Evolutionary conservation across 1,139 yeast species (phyloP).

Genomic region (Meyerozyma sp.): DNA sequence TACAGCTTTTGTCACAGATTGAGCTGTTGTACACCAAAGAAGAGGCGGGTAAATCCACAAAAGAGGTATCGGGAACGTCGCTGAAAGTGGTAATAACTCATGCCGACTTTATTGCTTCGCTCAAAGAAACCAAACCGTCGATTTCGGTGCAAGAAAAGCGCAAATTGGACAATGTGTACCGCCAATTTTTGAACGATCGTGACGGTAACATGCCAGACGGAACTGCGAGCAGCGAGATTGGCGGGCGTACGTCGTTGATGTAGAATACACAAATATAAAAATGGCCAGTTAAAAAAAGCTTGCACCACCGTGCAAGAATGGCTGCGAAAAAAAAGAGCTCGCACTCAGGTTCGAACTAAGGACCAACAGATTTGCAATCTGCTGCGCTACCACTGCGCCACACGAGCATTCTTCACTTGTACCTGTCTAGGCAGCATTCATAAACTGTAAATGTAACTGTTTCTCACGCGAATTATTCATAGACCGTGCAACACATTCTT

Average conservation of each 20-base stretch:
- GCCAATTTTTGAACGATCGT: slow-evolving; percentile 69
- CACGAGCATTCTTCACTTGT: slow-evolving; percentile 38
- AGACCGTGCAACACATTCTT: background rate
- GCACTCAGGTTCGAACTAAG: slow-evolving; percentile 82
- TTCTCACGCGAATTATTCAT: too few relatives aligned
- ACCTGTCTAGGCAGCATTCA: background rate
- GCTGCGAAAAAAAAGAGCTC: slow-evolving; percentile 39
- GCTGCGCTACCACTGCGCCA: slow-evolving; percentile 94
- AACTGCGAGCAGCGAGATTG: slow-evolving; percentile 72
- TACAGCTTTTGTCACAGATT: slow-evolving; percentile 40
- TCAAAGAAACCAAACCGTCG: slow-evolving; percentile 79
- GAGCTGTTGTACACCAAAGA: slow-evolving; percentile 29
- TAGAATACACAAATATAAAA: slow-evolving; percentile 16
- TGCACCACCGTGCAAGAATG: background rate
- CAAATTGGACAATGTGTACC: slow-evolving; percentile 62
- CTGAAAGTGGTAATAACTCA: slow-evolving; percentile 37
- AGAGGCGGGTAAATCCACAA: slow-evolving; percentile 2
- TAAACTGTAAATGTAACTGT: background rate
- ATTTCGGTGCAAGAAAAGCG: slow-evolving; percentile 67
- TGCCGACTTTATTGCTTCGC: slow-evolving; percentile 57
- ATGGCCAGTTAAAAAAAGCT: background rate
- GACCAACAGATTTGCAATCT: slow-evolving; percentile 91
- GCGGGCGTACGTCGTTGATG: slow-evolving; percentile 77
- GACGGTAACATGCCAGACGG: slow-evolving; percentile 92
- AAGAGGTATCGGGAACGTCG: slow-evolving; percentile 7